Percentiles rank a stretch among this genome's conserved stretches.
Conservation (phyloP, 2,329 filamentous ascomycete genomes). For the Curvularia verruculosa region DNA sequence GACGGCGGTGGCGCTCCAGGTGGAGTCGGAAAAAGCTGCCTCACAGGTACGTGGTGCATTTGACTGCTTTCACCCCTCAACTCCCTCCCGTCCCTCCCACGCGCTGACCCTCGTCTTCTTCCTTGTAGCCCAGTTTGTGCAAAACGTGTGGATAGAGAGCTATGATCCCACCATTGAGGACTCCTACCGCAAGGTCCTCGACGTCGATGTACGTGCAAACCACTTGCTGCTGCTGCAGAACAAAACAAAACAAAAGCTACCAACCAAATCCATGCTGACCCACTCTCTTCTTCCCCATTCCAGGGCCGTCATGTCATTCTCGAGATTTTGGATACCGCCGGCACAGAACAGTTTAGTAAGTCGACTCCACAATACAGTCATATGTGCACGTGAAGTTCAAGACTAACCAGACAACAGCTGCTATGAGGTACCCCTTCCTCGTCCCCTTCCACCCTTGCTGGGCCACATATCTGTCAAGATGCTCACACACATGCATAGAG, state of each 20-base stretch:
- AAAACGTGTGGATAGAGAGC: slow-evolving; percentile 89
- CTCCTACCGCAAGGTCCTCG: slow-evolving; percentile 65
- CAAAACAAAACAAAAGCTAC: neutral
- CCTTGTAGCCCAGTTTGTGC: slow-evolving; percentile 77
- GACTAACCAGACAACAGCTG: slow-evolving; percentile 35
- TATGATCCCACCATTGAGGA: slow-evolving; percentile 69
- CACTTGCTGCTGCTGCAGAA: neutral
- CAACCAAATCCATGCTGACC: slow-evolving; percentile 17
- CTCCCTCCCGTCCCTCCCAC: neutral
- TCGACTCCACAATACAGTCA: slow-evolving; percentile 32
- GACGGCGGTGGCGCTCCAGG: slow-evolving; percentile 58
- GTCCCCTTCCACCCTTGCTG: slow-evolving; percentile 12
- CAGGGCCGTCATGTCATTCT: slow-evolving; percentile 86
- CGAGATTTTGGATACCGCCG: slow-evolving; percentile 90
- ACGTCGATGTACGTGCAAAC: slow-evolving; percentile 76
- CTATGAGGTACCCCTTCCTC: slow-evolving; percentile 39
- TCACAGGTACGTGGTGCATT: slow-evolving; percentile 70
- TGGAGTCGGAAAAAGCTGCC: slow-evolving; percentile 89
- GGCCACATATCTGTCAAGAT: neutral
- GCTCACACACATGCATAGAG: slow-evolving; percentile 31
- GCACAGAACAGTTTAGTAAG: slow-evolving; percentile 91
- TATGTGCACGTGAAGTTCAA: neutral
- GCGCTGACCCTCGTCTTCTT: slow-evolving; percentile 28
- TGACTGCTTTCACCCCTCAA: neutral
- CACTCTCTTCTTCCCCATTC: slow-evolving; percentile 3